phyloP scores from a whole-genome alignment of 2,329 filamentous ascomycete species.

The Coniosporium tulheliwenetii region DNA sequence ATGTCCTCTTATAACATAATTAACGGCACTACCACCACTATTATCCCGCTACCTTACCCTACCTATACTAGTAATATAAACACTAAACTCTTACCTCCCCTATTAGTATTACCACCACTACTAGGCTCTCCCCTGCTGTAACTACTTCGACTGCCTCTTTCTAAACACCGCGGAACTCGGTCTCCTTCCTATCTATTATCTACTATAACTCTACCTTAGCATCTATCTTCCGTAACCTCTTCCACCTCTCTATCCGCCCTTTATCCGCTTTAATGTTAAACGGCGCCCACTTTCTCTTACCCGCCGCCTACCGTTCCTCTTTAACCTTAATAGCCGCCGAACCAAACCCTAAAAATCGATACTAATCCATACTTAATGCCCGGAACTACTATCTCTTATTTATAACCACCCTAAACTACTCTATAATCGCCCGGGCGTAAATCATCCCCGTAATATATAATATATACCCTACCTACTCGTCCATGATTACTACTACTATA shows the following conservation, averaged over 20 bases:
- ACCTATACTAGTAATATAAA: constrained; percentile 13
- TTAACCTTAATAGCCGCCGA: no score
- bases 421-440: neutral
- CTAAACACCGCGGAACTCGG: constrained; percentile 8
- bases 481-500: neutral
- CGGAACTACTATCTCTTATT: neutral
- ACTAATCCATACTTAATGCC: neutral
- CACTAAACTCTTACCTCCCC: constrained; percentile 12
- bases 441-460: neutral
- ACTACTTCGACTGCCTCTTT: constrained; percentile 9
- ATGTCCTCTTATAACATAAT: constrained; percentile 6
- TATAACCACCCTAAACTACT: neutral
- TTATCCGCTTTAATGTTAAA: constrained; percentile 1
- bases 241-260: constrained; percentile 2
- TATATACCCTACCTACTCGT: neutral
- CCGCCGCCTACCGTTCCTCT: no score
- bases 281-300: no score
- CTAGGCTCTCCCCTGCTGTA: constrained; percentile 6
- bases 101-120: constrained; percentile 10
- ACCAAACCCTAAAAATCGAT: neutral
- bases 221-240: constrained; percentile 4
- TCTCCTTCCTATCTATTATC: constrained; percentile 4
- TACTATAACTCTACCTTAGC: constrained; percentile 3
- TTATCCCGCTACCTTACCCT: constrained; percentile 2
- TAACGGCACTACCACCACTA: constrained; percentile 11